These are phyloP conservation scores for Sugiyamaella xylanicola DNA, from an alignment of 1,139 yeast species.

Conservation along the genomic window DNA sequence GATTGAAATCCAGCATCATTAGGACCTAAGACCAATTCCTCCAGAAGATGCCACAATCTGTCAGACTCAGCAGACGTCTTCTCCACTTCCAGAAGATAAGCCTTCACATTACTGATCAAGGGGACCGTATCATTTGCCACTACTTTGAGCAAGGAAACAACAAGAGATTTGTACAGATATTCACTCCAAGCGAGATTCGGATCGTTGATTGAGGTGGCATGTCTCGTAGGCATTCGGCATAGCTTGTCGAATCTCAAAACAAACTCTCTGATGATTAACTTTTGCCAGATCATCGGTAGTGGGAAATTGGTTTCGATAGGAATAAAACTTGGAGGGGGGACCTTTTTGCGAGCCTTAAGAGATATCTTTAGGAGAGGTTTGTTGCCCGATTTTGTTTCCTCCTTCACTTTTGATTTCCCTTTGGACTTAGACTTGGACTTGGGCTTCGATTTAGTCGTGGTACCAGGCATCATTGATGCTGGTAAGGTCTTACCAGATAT, in stretches of 20 bases:
- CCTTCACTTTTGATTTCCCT: not conserved
- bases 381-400: not conserved
- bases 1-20: slow-evolving; percentile 4
- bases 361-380: slow-evolving; percentile 21
- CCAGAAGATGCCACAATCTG: slow-evolving; percentile 35
- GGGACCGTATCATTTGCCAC: slow-evolving; percentile 40
- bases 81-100: slow-evolving; percentile 38
- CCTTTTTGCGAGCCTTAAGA: slow-evolving; percentile 23
- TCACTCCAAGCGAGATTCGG: slow-evolving; percentile 43
- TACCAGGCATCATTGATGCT: slow-evolving; percentile 11
- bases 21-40: slow-evolving; percentile 5
- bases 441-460: not conserved
- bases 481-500: slow-evolving; percentile 13
- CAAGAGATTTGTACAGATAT: slow-evolving; percentile 42
- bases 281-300: slow-evolving; percentile 34
- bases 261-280: slow-evolving; percentile 36
- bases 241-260: slow-evolving; percentile 40
- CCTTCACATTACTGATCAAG: slow-evolving; percentile 30
- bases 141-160: slow-evolving; percentile 38
- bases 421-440: slow-evolving; percentile 12
- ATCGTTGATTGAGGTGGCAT: slow-evolving; percentile 41
- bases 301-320: slow-evolving; percentile 31
- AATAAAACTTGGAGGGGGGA: slow-evolving; percentile 34
- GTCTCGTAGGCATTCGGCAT: slow-evolving; percentile 41
- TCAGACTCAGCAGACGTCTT: slow-evolving; percentile 38